Conservation (phyloP, 345 rosid species). For the Murraya paniculata region DNA sequence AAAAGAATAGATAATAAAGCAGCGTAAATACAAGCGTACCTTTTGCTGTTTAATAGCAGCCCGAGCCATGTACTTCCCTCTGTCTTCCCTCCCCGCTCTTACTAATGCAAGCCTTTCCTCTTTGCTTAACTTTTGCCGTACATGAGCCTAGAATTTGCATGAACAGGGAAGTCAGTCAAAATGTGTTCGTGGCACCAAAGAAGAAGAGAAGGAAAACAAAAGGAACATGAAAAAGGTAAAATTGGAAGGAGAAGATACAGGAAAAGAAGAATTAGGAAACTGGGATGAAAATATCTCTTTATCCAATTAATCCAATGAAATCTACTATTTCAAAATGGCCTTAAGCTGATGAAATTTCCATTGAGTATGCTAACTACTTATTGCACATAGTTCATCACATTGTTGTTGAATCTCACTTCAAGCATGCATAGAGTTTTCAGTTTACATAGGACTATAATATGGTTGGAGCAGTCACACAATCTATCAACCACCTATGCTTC, state of each 20-base stretch:
- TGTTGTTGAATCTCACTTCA: neutral
- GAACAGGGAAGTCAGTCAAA: neutral
- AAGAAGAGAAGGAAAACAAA: neutral
- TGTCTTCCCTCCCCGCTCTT: constrained; percentile 86
- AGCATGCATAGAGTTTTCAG: neutral
- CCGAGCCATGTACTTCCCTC: constrained; percentile 66
- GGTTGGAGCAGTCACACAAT: neutral
- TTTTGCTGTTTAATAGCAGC: constrained; percentile 80
- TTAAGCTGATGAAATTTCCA: neutral
- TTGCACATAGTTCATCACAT: neutral
- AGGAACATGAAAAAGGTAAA: neutral
- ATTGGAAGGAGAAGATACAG: neutral
- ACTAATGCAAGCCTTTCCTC: constrained; percentile 76
- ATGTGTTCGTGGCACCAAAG: neutral
- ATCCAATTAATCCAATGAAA: neutral
- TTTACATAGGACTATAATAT: neutral
- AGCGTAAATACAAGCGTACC: constrained; percentile 31
- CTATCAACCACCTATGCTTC: neutral
- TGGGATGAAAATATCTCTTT: neutral
- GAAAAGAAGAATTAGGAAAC: neutral
- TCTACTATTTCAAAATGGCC: neutral
- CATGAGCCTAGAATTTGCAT: constrained; percentile 61
- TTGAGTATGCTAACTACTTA: neutral
- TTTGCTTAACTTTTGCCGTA: constrained; percentile 69
- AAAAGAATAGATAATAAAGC: neutral